These are phyloP conservation scores for Silene latifolia DNA, from an alignment of 148 eudicot species.

Conservation along the genomic window DNA sequence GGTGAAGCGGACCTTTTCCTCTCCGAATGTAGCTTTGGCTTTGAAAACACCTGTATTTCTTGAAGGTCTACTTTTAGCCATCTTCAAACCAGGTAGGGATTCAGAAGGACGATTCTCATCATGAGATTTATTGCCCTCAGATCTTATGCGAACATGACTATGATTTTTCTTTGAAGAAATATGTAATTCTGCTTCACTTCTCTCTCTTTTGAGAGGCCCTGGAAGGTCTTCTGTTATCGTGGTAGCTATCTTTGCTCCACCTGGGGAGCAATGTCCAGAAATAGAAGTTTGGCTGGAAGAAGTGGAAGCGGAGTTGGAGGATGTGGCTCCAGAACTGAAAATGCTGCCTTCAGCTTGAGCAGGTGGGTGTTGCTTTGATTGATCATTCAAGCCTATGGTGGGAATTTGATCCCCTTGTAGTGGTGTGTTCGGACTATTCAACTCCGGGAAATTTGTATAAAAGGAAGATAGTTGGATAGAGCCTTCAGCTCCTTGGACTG, in stretches of 20 bases:
- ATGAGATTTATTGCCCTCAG: slow-evolving; percentile 41
- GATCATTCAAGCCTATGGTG: slow-evolving; percentile 31
- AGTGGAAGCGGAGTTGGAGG: slow-evolving; percentile 52
- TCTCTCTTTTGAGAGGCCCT: slow-evolving; percentile 40
- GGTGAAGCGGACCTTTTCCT: slow-evolving; percentile 63
- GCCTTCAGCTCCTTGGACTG: slow-evolving; percentile 84
- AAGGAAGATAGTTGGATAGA: slow-evolving; percentile 74
- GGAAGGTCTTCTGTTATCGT: slow-evolving; percentile 29
- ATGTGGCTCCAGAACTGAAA: slow-evolving; percentile 39
- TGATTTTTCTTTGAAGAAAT: slow-evolving; percentile 33
- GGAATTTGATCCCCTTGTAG: slow-evolving; percentile 29
- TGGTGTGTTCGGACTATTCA: slow-evolving; percentile 34
- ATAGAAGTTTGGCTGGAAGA: slow-evolving; percentile 66
- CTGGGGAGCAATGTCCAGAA: slow-evolving; percentile 52
- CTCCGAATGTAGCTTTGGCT: slow-evolving; percentile 65
- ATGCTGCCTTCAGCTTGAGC: slow-evolving; percentile 40
- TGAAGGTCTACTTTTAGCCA: slow-evolving; percentile 27
- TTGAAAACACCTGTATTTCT: slow-evolving; percentile 33
- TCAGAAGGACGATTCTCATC: slow-evolving; percentile 30
- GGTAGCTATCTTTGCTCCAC: slow-evolving; percentile 37
- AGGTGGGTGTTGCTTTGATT: slow-evolving; percentile 30
- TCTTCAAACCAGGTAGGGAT: slow-evolving; percentile 21
- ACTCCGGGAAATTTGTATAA: slow-evolving; percentile 68
- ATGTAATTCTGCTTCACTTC: slow-evolving; percentile 43
- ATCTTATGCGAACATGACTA: slow-evolving; percentile 32